Conservation (phyloP, 2,329 filamentous ascomycete species). For the Pseudocercospora crystallina region DNA sequence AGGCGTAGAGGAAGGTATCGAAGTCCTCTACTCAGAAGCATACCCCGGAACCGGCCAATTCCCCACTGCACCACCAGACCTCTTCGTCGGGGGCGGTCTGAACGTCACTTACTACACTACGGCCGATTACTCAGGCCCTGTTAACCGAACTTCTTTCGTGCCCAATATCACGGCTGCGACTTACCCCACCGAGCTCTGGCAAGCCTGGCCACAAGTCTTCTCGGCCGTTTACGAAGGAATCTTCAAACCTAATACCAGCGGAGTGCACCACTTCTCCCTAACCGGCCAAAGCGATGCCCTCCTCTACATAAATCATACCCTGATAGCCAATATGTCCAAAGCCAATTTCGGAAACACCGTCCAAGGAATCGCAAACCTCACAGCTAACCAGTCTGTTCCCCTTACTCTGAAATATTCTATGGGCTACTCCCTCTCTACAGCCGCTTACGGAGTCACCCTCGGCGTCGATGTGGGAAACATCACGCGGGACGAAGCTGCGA, state of each 20-base stretch:
- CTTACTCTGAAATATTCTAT: conserved; percentile 10
- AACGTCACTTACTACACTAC: conserved; percentile 11
- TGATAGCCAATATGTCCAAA: conserved; percentile 11
- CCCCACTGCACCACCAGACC: conserved; percentile 2
- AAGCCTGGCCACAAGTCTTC: conserved; percentile 13
- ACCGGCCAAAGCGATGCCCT: conserved; percentile 8
- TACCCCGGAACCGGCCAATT: conserved; percentile 14
- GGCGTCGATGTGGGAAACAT: conserved; percentile 5
- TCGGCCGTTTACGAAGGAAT: conserved; percentile 8
- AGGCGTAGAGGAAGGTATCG: conserved; percentile 4
- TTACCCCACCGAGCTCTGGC: conserved; percentile 4
- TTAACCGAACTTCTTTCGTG: conserved; percentile 8
- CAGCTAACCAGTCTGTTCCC: not conserved
- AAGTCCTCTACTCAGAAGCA: conserved; percentile 7
- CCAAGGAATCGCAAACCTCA: conserved; percentile 10
- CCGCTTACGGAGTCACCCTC: conserved; percentile 9
- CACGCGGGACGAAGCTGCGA: conserved; percentile 2
- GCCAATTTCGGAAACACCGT: conserved; percentile 14
- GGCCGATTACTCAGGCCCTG: conserved; percentile 6
- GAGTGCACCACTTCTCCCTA: conserved; percentile 12
- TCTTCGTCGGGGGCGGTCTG: conserved; percentile 11
- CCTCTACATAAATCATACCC: conserved; percentile 2
- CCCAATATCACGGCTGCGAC: conserved; percentile 13
- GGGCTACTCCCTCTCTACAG: conserved; percentile 15
- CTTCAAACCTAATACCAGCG: conserved; percentile 9